Base-by-base conservation (phyloP, 345 rosid species). In the Pistacia integerrima region DNA sequence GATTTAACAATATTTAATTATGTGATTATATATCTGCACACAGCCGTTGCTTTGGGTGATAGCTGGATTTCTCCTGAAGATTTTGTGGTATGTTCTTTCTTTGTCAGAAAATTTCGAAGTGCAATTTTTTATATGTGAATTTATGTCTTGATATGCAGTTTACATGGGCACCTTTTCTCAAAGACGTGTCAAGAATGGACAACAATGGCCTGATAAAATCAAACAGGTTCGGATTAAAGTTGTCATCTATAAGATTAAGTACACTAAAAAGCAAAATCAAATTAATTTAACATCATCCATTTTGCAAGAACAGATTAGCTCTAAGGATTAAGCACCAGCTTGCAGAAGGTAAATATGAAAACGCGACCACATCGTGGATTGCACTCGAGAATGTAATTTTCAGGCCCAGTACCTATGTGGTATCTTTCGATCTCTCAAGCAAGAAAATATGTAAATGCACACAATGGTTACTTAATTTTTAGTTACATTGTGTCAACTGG, bases 41-140 rank as follows among this genome's bases (percentile, higher is more conserved):
- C 62, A 87, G 90, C 85, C 36, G 76, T 87, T 70, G 90, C 87
- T 69, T 72, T 87, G 75, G 90, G 88, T 9, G 79, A 87, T 59
- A 81, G 86, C 49, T 87, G 84, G 84, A 87, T 87, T 78, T 87
- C 90, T 28, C 85, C 88, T 0, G 84, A 72, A 80, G 86, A 87
- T 70, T 83, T 81, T 78, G 78, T 69, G 85, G 90, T 83, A 72
- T 1, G 69, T 60, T 9, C 54, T 58, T 30, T 30, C 33, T 30
- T 30, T 30, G 33, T 30, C 33, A 30, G 33, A 30, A 30, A 30
- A 1, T 30, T 30, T 30, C 33, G 0, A 30, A 30, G 3, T 30
- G 33, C 33, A 30, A 30, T 30, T 30, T 30, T 30, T 30, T 30
- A 30, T 30, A 30, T 1, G 33, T 30, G 33, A 30, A 30, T 30